Evolutionary conservation across 2,329 filamentous ascomycete species (phyloP), one percentile per base, ranked within the genome.

Genomic region (Furcasterigmium sp.): DNA sequence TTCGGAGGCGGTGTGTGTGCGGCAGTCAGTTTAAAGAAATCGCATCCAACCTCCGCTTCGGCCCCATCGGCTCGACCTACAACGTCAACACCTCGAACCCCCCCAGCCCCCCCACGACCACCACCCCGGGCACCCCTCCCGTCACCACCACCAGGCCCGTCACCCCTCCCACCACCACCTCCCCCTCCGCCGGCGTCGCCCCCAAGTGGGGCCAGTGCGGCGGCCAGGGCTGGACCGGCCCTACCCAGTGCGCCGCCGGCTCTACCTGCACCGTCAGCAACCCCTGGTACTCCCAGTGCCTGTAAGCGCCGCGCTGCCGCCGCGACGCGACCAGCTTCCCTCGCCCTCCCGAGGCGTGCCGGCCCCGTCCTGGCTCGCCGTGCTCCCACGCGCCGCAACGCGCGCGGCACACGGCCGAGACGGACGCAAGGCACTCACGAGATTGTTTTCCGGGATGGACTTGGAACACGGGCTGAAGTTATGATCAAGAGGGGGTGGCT

Each of bases 31-130:
- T n/a, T n/a, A n/a, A n/a, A n/a, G n/a, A n/a, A n/a, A n/a, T n/a
- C n/a, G n/a, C n/a, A n/a, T 73, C 69, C 39, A 73, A 74, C 61
- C 70, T 75, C 57, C 69, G 64, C 57, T 62, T 68, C 48, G 72
- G 72, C 11, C 63, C 69, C 32, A 62, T 75, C 45, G 67, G 66
- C 48, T 68, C 66, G 14, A 75, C 72, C 42, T 42, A 50, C 30
- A 26, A 36, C 11, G 15, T 15, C 10, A 8, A 10, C 36, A n/a
- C 8, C 15, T 15, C 17, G 32, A 15, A 15, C 17, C 32, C 32
- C 11, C 7, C 5, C 32, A 17, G n/a, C 39, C 39, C 43, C 6
- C 21, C 42, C 5, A 51, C 48, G 15, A 45, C 46, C 2, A 43
- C 46, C 5, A 39, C 34, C 2, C 26, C 44, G 4, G 29, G 28